Conservation (phyloP, 495 filamentous ascomycete species). For the Penicillium pancosmium region DNA sequence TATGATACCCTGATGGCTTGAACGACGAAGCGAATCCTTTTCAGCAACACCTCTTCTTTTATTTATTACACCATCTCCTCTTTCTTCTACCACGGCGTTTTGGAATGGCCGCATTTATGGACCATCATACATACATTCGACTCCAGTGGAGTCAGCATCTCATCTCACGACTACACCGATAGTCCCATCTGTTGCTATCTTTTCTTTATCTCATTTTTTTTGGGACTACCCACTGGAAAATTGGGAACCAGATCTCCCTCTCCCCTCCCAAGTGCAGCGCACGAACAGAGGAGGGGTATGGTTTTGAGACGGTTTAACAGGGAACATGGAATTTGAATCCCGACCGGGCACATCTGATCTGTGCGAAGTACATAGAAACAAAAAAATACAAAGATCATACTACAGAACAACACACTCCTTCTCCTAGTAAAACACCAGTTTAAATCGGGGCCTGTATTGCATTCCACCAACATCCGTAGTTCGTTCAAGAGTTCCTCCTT, state of each 20-base stretch:
- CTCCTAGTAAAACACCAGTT: background rate
- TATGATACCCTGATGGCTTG: conserved; percentile 33
- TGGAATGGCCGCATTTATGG: conserved; percentile 13
- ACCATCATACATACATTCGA: conserved; percentile 7
- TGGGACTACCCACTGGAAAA: background rate
- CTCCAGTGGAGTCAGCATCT: conserved; percentile 12
- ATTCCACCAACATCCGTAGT: background rate
- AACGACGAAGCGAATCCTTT: conserved; percentile 21
- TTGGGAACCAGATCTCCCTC: background rate
- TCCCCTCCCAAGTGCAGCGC: background rate
- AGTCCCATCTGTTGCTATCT: background rate
- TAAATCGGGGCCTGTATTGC: background rate
- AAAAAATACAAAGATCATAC: background rate
- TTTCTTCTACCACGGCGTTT: conserved; percentile 4
- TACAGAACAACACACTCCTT: background rate
- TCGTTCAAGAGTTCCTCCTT: background rate
- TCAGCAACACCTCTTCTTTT: conserved; percentile 7
- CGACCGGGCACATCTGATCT: conserved; percentile 3
- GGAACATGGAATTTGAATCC: background rate
- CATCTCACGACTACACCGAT: conserved; percentile 12
- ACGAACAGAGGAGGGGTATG: background rate
- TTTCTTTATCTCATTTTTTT: background rate
- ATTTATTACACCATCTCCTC: conserved; percentile 1
- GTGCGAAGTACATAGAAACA: conserved; percentile 3
- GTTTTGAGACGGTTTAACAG: background rate